Evolutionary conservation across 177 flowering plant genomes (phyloP).

Genomic region (Tripterygium wilfordii): DNA sequence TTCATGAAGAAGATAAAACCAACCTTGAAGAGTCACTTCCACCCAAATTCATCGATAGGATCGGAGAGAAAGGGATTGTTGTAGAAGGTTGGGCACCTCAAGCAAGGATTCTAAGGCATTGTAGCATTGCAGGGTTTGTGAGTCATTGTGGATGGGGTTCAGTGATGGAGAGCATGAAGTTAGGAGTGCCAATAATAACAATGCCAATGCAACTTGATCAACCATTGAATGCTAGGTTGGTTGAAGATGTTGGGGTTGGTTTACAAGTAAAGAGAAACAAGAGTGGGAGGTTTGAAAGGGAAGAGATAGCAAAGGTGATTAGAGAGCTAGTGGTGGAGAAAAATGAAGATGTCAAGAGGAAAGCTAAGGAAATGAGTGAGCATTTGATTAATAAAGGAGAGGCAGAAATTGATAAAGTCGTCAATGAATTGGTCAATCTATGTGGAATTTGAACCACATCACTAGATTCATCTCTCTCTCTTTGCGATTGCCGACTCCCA

Average conservation of each 20-base stretch:
- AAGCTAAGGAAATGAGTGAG: slow-evolving; percentile 13
- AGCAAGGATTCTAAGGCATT: slow-evolving; percentile 9
- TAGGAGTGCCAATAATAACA: slow-evolving; percentile 22
- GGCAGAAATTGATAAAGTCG: slow-evolving; percentile 9
- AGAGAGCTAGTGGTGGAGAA: slow-evolving; percentile 12
- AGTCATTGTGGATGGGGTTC: slow-evolving; percentile 36
- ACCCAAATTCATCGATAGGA: slow-evolving; percentile 11
- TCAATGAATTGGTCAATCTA: neutral
- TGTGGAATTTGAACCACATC: too few relatives aligned
- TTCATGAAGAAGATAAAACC: slow-evolving; percentile 4
- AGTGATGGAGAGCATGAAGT: slow-evolving; percentile 17
- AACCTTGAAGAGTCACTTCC: slow-evolving; percentile 11
- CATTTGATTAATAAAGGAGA: slow-evolving; percentile 5
- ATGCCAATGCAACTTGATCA: slow-evolving; percentile 27
- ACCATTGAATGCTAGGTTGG: slow-evolving; percentile 16
- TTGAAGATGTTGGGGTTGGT: slow-evolving; percentile 17
- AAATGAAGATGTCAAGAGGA: slow-evolving; percentile 8
- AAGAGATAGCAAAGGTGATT: slow-evolving; percentile 12
- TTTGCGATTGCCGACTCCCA: too few relatives aligned
- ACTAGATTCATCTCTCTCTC: too few relatives aligned
- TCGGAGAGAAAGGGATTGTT: slow-evolving; percentile 14
- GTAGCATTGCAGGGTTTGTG: slow-evolving; percentile 24
- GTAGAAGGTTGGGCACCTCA: slow-evolving; percentile 24
- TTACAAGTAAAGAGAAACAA: slow-evolving; percentile 12
- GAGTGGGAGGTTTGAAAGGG: slow-evolving; percentile 10